Evolutionary conservation across 2,329 filamentous ascomycete species (phyloP), one percentile per base, ranked within the genome.

Genomic region (Talaromyces sp.): DNA sequence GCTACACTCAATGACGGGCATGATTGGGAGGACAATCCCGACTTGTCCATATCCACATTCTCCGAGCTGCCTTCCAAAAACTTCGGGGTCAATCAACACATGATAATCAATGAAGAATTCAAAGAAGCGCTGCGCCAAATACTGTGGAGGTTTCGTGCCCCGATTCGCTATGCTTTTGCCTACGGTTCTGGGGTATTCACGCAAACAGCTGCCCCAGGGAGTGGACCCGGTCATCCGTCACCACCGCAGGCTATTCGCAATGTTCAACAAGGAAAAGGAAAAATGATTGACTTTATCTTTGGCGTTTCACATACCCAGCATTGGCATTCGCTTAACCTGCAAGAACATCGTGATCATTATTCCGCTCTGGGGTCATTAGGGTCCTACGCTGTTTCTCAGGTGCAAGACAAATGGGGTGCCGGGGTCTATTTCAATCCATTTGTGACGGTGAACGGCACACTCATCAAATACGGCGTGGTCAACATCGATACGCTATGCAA

Each of bases 231-330:
- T 21, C 93, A 97, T 70, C 88, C 92, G 7, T 88, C 92, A 63
- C 88, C 93, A 1, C 91, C 92, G 0, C 81, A 86, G 57, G 90
- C 91, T 0, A 87, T 97, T 8, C 81, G 89, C 65, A 90, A 91
- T 66, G 90, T 92, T 66, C 93, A 97, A 75, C 88, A 91, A 68
- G 90, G 91, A 31, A 87, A 87, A 0, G 91, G 91, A 12, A 97
- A 97, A 79, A 96, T 97, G 88, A 96, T 99, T 65, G 94, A 99
- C 76, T 96, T 99, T 73, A 95, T 99, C 66, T 94, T 99, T 72
- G 94, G 93, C 27, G 93, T 97, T 11, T 91, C 90, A 1, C 91
- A 96, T 74, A 91, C 90, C 1, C 90, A 99, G 72, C 94, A 99
- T 77, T 99, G 93, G 91, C 94, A 99, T 77, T 92, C 89, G 35